These are phyloP conservation scores for Metschnikowia gruessii DNA, from an alignment of 805 yeast species.

Conservation along the genomic window DNA sequence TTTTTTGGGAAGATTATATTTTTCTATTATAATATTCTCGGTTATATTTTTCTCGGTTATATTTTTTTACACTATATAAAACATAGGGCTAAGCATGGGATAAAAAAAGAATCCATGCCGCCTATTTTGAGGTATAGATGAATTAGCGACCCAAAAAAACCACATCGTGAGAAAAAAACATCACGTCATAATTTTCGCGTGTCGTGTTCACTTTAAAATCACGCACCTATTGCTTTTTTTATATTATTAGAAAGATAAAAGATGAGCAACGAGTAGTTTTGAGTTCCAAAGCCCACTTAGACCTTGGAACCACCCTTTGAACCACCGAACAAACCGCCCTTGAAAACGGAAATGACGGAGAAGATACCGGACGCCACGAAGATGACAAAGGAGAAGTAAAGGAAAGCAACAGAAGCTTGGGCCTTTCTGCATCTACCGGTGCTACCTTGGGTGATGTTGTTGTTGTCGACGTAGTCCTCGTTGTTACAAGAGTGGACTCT, in stretches of 20 bases:
- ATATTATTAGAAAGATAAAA: not conserved
- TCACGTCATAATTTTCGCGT: not conserved
- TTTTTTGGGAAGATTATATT: no score
- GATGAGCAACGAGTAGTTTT: not conserved
- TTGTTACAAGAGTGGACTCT: conserved; percentile 84
- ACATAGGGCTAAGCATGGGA: not conserved
- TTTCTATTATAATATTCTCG: no score
- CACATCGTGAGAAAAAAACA: not conserved
- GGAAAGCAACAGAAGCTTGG: conserved; percentile 79
- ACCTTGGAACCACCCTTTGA: conserved; percentile 19
- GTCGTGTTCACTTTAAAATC: not conserved
- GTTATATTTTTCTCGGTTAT: no score
- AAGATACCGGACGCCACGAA: conserved; percentile 65
- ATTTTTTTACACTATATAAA: conserved; percentile 9
- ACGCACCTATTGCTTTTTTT: not conserved
- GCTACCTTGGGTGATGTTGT: conserved; percentile 73
- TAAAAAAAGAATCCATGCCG: not conserved
- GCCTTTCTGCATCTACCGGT: conserved; percentile 90
- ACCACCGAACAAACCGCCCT: conserved; percentile 46
- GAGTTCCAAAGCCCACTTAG: not conserved
- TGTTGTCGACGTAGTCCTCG: conserved; percentile 60
- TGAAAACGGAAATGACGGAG: conserved; percentile 53
- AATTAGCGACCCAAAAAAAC: not conserved
- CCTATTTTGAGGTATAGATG: conserved; percentile 3
- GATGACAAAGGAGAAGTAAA: conserved; percentile 77